phyloP scores from a whole-genome alignment of 768 basidiomycete genomes.

The Cystofilobasidium macerans region DNA sequence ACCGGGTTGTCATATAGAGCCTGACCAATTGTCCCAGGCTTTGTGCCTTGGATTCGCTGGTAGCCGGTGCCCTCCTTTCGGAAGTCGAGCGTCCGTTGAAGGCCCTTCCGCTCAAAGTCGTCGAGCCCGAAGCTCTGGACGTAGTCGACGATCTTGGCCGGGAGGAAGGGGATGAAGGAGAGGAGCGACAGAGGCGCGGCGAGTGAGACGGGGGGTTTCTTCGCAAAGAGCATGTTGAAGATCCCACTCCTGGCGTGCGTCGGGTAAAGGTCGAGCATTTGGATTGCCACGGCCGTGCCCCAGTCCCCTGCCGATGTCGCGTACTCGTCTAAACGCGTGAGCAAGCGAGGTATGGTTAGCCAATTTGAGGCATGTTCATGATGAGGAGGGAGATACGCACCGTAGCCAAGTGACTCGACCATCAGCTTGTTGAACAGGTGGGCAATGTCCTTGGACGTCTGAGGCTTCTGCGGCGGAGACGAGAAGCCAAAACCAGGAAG shows the following conservation, averaged over 20 bases:
- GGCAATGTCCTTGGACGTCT: conserved; percentile 25
- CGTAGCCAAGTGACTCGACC: conserved; percentile 22
- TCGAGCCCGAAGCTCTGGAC: not conserved
- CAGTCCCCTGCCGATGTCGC: conserved; percentile 6
- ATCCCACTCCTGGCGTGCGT: not conserved
- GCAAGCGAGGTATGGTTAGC: too few relatives aligned
- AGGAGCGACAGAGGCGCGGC: not conserved
- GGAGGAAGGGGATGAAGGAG: not conserved
- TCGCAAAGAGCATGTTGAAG: conserved; percentile 15
- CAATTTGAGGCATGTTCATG: conserved; percentile 6
- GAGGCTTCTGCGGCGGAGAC: conserved; percentile 18
- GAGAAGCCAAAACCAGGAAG: conserved; percentile 29
- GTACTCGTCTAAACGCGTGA: conserved; percentile 15
- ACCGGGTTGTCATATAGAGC: conserved; percentile 23
- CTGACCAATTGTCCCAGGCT: conserved; percentile 5
- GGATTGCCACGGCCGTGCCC: conserved; percentile 7
- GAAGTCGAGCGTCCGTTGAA: conserved; percentile 18
- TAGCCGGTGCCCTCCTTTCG: conserved; percentile 26
- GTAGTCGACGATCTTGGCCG: not conserved
- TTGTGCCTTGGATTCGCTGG: conserved; percentile 21
- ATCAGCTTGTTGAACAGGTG: conserved; percentile 28
- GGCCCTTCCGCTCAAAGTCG: not conserved
- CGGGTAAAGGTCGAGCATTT: not conserved
- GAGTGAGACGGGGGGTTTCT: not conserved
- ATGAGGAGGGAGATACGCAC: not conserved